Base-by-base conservation (phyloP, 2,329 filamentous ascomycete species). In the Trichoderma breve region DNA sequence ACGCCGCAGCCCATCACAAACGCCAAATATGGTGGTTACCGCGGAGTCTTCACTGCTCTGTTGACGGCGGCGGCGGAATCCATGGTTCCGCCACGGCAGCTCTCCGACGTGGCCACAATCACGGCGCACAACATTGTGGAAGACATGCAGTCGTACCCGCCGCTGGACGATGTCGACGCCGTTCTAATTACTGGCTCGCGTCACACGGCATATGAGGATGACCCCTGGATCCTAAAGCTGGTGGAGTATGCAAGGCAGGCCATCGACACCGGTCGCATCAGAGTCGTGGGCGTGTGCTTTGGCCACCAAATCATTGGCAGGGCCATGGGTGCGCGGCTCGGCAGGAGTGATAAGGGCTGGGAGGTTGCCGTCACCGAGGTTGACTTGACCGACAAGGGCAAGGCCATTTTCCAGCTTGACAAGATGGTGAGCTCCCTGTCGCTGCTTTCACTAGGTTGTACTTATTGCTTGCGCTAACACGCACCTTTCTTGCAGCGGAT, bases 181-280 rank as follows among this genome's bases (percentile, higher is more conserved):
- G 84, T 98, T 36, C 85, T 98, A 53, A 87, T 98, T 73, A 93
- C 92, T 0, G 95, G 95, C 5, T 87, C 86, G 86, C 92, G 89
- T 89, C 80, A 83, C 74, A 84, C 82, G 21, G 81, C 84, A 2
- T 85, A 82, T 71, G 78, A 83, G 58, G 78, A 84, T 63, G 80
- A 84, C 39, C 76, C 80, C 1, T 86, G 84, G 84, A 85, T 86
- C 65, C 58, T 83, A 21, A 78, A 79, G 18, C 78, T 86, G 24
- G 81, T 82, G 28, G 78, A 81, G 70, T 86, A 82, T 66, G 77
- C 83, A 7, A 75, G 74, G 21, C 75, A 76, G 51, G 80, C 78
- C 12, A 78, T 81, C 12, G 76, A 78, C 4, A 74, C 76, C 18
- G 81, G 79, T 6, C 77, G 90, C 74, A 93, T 98, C 79, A 88